Percentiles rank a stretch among this genome's conserved stretches.
Conservation (phyloP, 768 basidiomycete genomes). For the Russula foetens region DNA sequence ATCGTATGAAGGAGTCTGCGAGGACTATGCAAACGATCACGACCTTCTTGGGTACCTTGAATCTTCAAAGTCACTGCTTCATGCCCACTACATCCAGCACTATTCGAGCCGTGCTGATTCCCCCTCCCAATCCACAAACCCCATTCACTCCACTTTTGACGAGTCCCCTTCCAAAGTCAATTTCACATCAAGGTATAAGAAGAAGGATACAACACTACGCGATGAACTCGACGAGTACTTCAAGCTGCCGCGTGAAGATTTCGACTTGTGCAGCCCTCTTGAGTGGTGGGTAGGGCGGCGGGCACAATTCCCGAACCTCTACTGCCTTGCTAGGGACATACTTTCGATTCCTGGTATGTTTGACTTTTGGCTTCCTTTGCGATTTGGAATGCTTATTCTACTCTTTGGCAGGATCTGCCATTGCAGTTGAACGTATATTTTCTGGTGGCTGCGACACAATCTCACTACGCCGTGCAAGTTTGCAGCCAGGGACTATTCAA, state of each 20-base stretch:
- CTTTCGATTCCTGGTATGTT: background rate
- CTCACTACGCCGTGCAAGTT: background rate
- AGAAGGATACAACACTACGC: background rate
- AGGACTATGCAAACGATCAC: background rate
- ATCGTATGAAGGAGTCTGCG: background rate
- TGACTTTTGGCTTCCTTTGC: background rate
- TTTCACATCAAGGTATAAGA: background rate
- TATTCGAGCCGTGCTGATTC: no score
- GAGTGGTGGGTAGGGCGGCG: background rate
- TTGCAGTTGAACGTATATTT: background rate
- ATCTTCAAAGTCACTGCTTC: background rate
- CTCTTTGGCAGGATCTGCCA: background rate
- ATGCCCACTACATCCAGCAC: background rate
- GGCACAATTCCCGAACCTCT: background rate
- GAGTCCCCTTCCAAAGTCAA: background rate
- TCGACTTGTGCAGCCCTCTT: background rate
- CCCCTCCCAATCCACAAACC: no score
- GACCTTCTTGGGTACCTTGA: background rate
- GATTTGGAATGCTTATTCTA: no score
- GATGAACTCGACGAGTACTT: background rate
- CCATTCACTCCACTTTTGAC: no score
- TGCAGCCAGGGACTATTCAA: background rate
- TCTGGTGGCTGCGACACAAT: background rate
- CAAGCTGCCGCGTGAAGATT: background rate
- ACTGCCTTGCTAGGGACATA: background rate